Evolutionary conservation across 768 basidiomycete genomes (phyloP).

Genomic region (Lenzites betulinus): DNA sequence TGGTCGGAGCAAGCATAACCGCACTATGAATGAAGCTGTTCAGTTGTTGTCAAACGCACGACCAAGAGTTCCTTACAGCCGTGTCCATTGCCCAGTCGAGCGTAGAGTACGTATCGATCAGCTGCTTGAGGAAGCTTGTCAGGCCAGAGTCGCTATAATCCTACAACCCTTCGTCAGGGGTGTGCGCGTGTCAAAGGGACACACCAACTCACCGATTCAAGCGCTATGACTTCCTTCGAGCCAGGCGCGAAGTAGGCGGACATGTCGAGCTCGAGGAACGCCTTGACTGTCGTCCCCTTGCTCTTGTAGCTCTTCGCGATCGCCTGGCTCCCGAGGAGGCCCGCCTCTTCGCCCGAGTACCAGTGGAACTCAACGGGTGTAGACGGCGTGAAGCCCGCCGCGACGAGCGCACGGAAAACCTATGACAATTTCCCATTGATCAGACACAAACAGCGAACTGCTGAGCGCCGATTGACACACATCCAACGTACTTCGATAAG

Average conservation of each 20-base stretch:
- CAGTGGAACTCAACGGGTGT: slow-evolving; percentile 52
- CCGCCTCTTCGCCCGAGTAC: slow-evolving; percentile 46
- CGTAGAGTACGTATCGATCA: slow-evolving; percentile 42
- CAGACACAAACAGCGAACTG: not conserved
- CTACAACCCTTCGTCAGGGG: not conserved
- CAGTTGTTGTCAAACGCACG: too few relatives aligned
- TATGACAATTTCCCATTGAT: not conserved
- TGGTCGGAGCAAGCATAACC: slow-evolving; percentile 21
- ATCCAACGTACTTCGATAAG: slow-evolving; percentile 40
- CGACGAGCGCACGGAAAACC: slow-evolving; percentile 41
- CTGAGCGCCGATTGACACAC: not conserved
- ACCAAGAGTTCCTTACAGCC: not conserved
- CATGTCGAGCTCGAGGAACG: slow-evolving; percentile 35
- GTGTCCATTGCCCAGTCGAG: slow-evolving; percentile 27
- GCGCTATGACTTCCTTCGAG: slow-evolving; percentile 8
- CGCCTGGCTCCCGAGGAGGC: slow-evolving; percentile 44
- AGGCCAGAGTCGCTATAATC: slow-evolving; percentile 38
- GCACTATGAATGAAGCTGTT: not conserved
- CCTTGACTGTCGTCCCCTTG: slow-evolving; percentile 36
- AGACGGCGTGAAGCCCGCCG: slow-evolving; percentile 42
- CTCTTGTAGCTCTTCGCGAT: slow-evolving; percentile 49
- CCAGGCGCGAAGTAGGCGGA: slow-evolving; percentile 36
- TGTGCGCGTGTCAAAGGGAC: not conserved
- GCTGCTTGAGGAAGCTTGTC: slow-evolving; percentile 43
- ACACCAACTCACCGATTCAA: not conserved